These are phyloP conservation scores for Eucommia ulmoides DNA, from an alignment of 257 asterid genomes.

Conservation along the genomic window DNA sequence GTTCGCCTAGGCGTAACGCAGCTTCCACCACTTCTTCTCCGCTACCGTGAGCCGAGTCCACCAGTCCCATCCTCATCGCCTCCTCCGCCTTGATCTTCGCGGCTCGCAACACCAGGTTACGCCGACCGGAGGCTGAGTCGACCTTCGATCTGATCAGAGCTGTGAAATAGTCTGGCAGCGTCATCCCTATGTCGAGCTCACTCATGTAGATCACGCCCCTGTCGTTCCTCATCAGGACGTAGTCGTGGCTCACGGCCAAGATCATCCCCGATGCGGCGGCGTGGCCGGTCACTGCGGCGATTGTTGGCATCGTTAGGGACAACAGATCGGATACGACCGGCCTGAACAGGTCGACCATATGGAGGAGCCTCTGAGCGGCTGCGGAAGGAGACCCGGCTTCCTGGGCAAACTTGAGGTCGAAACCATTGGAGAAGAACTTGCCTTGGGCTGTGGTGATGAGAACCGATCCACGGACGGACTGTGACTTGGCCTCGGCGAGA, in stretches of 20 bases:
- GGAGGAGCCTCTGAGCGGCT: slow-evolving; percentile 29
- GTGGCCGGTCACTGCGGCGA: slow-evolving; percentile 77
- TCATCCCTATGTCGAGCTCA: slow-evolving; percentile 76
- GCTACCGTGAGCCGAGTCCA: slow-evolving; percentile 30
- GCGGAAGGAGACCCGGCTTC: slow-evolving; percentile 43
- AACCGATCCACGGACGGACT: slow-evolving; percentile 55
- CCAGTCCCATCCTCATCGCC: slow-evolving; percentile 52
- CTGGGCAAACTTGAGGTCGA: slow-evolving; percentile 64
- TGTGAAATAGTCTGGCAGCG: slow-evolving; percentile 60
- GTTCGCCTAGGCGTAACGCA: slow-evolving; percentile 41
- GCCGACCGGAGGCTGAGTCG: slow-evolving; percentile 25
- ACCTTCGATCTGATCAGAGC: slow-evolving; percentile 45
- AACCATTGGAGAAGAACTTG: slow-evolving; percentile 80
- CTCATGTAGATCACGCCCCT: slow-evolving; percentile 69
- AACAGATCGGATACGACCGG: slow-evolving; percentile 56
- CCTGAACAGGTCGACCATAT: slow-evolving; percentile 48
- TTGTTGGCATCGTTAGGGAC: slow-evolving; percentile 67
- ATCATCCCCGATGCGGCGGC: slow-evolving; percentile 79
- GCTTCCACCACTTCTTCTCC: slow-evolving; percentile 47
- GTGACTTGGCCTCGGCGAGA: slow-evolving; percentile 45
- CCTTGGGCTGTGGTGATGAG: slow-evolving; percentile 61
- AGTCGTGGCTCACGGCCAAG: slow-evolving; percentile 68
- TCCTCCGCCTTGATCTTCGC: slow-evolving; percentile 43
- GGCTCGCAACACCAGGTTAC: slow-evolving; percentile 41
- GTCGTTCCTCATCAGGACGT: slow-evolving; percentile 46